phyloP scores from a whole-genome alignment of 352 stramenopile species.

The Thalassiosira mediterranea region DNA sequence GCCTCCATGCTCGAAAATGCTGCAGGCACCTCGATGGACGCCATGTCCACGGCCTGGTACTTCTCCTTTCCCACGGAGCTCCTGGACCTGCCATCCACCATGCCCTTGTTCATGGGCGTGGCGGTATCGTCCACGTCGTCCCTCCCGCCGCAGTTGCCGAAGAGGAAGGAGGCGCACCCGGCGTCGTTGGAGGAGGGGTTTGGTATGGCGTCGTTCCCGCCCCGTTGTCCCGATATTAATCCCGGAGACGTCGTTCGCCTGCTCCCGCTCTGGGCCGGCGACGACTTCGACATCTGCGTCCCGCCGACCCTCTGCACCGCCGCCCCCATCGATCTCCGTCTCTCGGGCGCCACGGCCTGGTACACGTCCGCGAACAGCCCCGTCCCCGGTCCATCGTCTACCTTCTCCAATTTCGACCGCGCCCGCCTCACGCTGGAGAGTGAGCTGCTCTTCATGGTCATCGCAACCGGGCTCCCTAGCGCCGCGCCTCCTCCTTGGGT shows the following conservation, averaged over 20 bases:
- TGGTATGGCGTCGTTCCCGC: too few species aligned
- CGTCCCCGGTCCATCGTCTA: constrained; percentile 23
- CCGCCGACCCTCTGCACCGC: not conserved
- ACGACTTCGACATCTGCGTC: too few species aligned
- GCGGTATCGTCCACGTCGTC: not conserved
- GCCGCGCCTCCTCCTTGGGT: not conserved
- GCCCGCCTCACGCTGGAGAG: constrained; percentile 31
- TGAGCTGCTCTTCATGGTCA: constrained; percentile 40
- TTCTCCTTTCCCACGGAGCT: not conserved
- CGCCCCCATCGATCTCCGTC: not conserved
- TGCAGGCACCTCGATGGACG: constrained; percentile 50
- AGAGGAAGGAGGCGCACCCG: too few species aligned
- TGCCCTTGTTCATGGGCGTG: not conserved
- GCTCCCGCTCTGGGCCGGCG: constrained; percentile 2
- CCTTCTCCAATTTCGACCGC: too few species aligned
- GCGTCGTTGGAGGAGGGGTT: too few species aligned
- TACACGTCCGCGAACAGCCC: constrained; percentile 55
- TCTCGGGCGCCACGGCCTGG: constrained; percentile 23
- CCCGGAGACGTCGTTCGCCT: too few species aligned
- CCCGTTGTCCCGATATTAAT: too few species aligned
- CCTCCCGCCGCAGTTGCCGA: too few species aligned
- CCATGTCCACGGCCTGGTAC: constrained; percentile 51
- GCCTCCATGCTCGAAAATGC: constrained; percentile 43
- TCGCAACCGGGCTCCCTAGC: constrained; percentile 14
- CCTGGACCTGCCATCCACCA: not conserved